A percentile compares a stretch with the other conserved stretches of the same genome.
phyloP scores from a whole-genome alignment of 495 filamentous ascomycete species.

The Staphylotrichum longicolle region DNA sequence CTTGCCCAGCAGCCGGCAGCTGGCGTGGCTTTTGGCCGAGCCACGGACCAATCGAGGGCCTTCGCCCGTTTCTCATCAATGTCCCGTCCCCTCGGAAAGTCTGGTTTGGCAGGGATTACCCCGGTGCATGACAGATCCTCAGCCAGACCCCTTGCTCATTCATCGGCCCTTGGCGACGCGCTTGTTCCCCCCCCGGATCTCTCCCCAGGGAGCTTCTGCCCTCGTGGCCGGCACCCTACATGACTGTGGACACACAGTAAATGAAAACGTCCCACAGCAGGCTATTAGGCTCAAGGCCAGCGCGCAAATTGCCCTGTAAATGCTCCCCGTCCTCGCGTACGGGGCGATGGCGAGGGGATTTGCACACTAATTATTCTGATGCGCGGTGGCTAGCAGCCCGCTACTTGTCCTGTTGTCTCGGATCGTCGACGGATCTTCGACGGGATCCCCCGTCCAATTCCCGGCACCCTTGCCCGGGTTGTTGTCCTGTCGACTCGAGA shows the following conservation, averaged over 20 bases:
- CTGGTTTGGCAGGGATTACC: conserved; percentile 24
- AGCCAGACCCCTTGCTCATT: conserved; percentile 24
- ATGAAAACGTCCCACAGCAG: conserved; percentile 23
- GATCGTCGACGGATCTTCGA: conserved; percentile 18
- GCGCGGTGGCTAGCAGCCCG: conserved; percentile 13
- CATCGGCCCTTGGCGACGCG: conserved; percentile 23
- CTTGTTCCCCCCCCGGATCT: conserved; percentile 9
- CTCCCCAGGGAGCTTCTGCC: conserved; percentile 6
- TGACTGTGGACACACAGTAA: conserved; percentile 11
- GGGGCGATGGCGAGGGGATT: conserved; percentile 14
- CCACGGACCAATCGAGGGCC: conserved; percentile 23
- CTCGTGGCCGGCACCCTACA: conserved; percentile 17
- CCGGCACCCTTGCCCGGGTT: conserved; percentile 6
- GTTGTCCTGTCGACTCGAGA: conserved; percentile 5
- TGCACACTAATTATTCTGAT: conserved; percentile 23
- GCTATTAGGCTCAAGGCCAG: conserved; percentile 23
- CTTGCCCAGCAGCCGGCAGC: conserved; percentile 17
- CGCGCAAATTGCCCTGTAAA: conserved; percentile 19
- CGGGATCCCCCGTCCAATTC: conserved; percentile 18
- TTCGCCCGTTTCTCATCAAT: conserved; percentile 17
- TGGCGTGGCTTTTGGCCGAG: conserved; percentile 20
- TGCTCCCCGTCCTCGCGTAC: not conserved
- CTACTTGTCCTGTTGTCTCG: conserved; percentile 19
- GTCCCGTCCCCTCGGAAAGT: conserved; percentile 29
- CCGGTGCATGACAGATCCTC: conserved; percentile 27